Conservation (phyloP, 495 filamentous ascomycete genomes). For the Astrothelium macrocarpum region DNA sequence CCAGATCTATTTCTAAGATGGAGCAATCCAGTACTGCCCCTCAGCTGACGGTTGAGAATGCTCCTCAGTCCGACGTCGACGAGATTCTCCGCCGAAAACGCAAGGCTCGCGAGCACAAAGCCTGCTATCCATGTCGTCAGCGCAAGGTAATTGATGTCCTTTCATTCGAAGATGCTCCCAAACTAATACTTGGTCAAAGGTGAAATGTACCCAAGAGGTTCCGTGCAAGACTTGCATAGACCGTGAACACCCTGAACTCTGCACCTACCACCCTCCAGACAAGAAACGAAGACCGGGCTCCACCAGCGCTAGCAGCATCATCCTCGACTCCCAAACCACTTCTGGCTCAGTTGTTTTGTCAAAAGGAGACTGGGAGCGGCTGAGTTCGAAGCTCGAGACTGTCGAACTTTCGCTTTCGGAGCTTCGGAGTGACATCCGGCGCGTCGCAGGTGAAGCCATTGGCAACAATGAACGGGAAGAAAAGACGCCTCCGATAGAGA, state of each 20-base stretch:
- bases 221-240: slow-evolving; percentile 22
- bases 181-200: slow-evolving; percentile 8
- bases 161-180: not conserved
- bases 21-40: not conserved
- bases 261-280: slow-evolving; percentile 32
- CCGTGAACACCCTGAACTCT: slow-evolving; percentile 35
- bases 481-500: slow-evolving; percentile 18
- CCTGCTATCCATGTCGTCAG: slow-evolving; percentile 35
- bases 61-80: slow-evolving; percentile 28
- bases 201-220: slow-evolving; percentile 14
- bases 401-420: slow-evolving; percentile 30
- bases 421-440: slow-evolving; percentile 23
- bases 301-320: slow-evolving; percentile 9
- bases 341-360: slow-evolving; percentile 24
- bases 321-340: slow-evolving; percentile 4
- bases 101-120: slow-evolving; percentile 35
- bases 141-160: slow-evolving; percentile 25
- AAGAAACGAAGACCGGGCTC: slow-evolving; percentile 19
- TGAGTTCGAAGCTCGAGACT: slow-evolving; percentile 31
- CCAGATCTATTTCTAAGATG: not conserved
- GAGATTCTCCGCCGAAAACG: slow-evolving; percentile 34
- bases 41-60: not conserved
- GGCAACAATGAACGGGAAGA: slow-evolving; percentile 15
- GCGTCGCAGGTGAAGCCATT: slow-evolving; percentile 19
- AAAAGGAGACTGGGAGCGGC: slow-evolving; percentile 30